phyloP scores from a whole-genome alignment of 371 early-diverging fungal genomes.

The Nematocida sp. region DNA sequence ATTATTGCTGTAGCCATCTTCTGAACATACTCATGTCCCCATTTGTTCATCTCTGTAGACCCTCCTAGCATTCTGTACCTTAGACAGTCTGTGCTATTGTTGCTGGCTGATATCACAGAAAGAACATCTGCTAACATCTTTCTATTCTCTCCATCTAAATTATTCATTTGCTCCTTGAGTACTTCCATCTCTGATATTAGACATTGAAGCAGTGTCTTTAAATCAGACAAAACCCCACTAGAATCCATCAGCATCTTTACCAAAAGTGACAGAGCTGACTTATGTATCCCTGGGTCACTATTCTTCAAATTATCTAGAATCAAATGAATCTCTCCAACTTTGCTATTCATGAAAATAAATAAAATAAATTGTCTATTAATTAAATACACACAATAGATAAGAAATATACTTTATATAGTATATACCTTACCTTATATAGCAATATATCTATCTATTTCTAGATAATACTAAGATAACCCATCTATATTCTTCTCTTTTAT shows the following conservation, averaged over 20 bases:
- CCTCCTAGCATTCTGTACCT: slow-evolving; percentile 59
- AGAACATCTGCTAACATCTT: slow-evolving; percentile 59
- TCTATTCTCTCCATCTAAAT: slow-evolving; percentile 44
- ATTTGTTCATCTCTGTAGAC: slow-evolving; percentile 55
- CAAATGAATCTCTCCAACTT: slow-evolving; percentile 41
- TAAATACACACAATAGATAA: too few species aligned
- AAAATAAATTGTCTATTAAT: slow-evolving; percentile 42
- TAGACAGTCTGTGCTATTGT: slow-evolving; percentile 44
- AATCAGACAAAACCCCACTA: slow-evolving; percentile 33
- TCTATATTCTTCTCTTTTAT: too few species aligned
- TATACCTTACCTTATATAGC: too few species aligned
- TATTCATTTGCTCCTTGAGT: slow-evolving; percentile 23
- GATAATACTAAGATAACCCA: too few species aligned
- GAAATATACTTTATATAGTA: too few species aligned
- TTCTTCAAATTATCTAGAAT: slow-evolving; percentile 38
- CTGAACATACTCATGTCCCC: slow-evolving; percentile 64
- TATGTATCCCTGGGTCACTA: slow-evolving; percentile 30
- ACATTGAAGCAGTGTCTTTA: slow-evolving; percentile 34
- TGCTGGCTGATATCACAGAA: slow-evolving; percentile 54
- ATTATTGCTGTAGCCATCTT: slow-evolving; percentile 55
- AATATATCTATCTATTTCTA: too few species aligned
- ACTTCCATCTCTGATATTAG: slow-evolving; percentile 33
- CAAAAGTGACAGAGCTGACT: slow-evolving; percentile 49
- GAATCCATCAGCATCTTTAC: slow-evolving; percentile 38
- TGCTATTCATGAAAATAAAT: slow-evolving; percentile 45